Conservation (phyloP, 1,139 yeast species). For the Debaryomycetaceae sp. region DNA sequence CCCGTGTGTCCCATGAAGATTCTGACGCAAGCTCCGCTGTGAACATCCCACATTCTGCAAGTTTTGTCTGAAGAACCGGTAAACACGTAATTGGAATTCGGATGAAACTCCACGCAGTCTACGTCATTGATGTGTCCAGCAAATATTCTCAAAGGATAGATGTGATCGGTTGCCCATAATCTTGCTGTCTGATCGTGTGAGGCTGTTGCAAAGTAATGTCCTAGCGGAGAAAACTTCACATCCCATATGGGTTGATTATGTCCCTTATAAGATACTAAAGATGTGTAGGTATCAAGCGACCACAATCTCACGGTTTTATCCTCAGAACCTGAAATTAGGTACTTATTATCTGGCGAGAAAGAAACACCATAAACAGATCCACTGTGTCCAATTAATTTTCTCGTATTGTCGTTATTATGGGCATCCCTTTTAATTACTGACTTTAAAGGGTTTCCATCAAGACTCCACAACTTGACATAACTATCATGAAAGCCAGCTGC, state of each 20-base stretch:
- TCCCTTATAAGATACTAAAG: slow-evolving; percentile 91
- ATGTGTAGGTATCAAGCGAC: slow-evolving; percentile 89
- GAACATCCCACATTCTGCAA: slow-evolving; percentile 97
- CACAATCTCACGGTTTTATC: slow-evolving; percentile 91
- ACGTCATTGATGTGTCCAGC: slow-evolving; percentile 98
- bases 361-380: slow-evolving; percentile 91
- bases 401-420: slow-evolving; percentile 43
- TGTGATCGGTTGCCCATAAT: slow-evolving; percentile 97
- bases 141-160: slow-evolving; percentile 90
- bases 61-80: slow-evolving; percentile 97
- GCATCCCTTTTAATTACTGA: slow-evolving; percentile 63
- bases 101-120: slow-evolving; percentile 93
- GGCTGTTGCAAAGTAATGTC: slow-evolving; percentile 96
- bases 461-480: slow-evolving; percentile 85
- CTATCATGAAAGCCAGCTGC: slow-evolving; percentile 97
- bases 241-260: slow-evolving; percentile 98
- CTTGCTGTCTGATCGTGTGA: slow-evolving; percentile 98
- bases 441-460: slow-evolving; percentile 81
- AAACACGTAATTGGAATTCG: slow-evolving; percentile 88
- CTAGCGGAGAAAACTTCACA: slow-evolving; percentile 88
- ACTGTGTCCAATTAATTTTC: slow-evolving; percentile 85
- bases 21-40: slow-evolving; percentile 83
- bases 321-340: slow-evolving; percentile 78
- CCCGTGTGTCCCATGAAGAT: slow-evolving; percentile 95
- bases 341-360: slow-evolving; percentile 87